Base-by-base conservation (phyloP, 129 eudicot species). In the Apium graveolens region DNA sequence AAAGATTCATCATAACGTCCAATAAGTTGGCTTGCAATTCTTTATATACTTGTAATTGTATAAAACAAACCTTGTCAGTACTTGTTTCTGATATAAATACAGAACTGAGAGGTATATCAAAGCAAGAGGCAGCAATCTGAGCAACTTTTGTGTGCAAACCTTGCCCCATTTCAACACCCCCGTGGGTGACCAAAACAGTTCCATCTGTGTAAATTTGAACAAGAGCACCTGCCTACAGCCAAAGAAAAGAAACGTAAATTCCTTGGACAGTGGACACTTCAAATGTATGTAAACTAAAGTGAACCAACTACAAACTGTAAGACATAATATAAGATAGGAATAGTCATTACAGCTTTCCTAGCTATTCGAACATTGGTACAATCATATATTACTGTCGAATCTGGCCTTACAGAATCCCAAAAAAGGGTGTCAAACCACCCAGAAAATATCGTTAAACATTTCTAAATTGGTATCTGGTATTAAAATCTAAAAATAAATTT, bases 121-220 rank as follows among this genome's bases (percentile, higher is more conserved):
- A 96, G 63, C 89, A 85, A 18, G 99, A 92, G 63, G 99, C 99
- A 49, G 99, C 97, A 63, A 96, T 78, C 80, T 96, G 99, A 46
- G 99, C 99, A 70, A 96, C 95, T 74, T 96, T 96, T 17, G 99
- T 96, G 81, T 92, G 99, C 78, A 96, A 88, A 78, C 99, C 97
- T 81, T 96, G 99, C 17, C 99, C 99, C 99, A 96, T 96, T 82
- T 96, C 99, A n/a, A 96, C 99, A 81, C 97, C 99, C 9, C 99
- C 99, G 76, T 96, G 99, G 35, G 99, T 96, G 70, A 96, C 99
- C 80, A 96, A 78, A 44, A 96, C 97, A 3, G 99, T 96, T 76
- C 99, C 99, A 83, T 96, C 99, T 24, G 97, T 96, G 82, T 96
- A 96, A 8, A 96, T 94, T 82, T 96, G 97, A 43, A 96, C 97